phyloP scores from a whole-genome alignment of 306 rosid genomes.

The Pyrus betulifolia region DNA sequence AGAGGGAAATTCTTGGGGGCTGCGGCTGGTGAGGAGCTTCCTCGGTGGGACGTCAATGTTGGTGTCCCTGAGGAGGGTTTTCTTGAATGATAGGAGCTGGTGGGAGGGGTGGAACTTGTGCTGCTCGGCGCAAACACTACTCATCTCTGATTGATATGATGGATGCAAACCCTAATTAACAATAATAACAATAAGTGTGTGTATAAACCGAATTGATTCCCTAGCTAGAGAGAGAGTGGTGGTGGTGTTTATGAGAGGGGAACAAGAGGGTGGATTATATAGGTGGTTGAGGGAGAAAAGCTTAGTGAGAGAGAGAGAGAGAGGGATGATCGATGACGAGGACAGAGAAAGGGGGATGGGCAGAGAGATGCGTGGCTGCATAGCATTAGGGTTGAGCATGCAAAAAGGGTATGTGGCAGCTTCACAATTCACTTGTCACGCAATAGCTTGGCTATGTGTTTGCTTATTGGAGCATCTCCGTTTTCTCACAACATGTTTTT shows the following conservation, averaged over 20 bases:
- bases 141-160: conserved; percentile 21
- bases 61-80: not conserved
- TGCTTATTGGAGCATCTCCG: not conserved
- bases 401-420: conserved; percentile 73
- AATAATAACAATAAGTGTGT: too few species aligned
- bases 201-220: too few species aligned
- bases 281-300: conserved; percentile 11
- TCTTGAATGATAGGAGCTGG: conserved; percentile 35
- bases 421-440: conserved; percentile 16
- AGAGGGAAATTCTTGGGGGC: not conserved
- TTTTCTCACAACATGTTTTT: too few species aligned
- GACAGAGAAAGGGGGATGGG: conserved; percentile 32
- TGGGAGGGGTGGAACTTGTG: conserved; percentile 44
- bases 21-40: conserved; percentile 50
- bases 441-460: conserved; percentile 1
- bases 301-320: not conserved
- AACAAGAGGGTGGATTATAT: conserved; percentile 26
- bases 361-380: conserved; percentile 47
- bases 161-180: not conserved
- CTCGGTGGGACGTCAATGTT: conserved; percentile 57
- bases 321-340: conserved; percentile 19
- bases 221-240: not conserved
- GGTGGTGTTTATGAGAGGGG: conserved; percentile 18
- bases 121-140: conserved; percentile 35
- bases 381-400: conserved; percentile 66